Evolutionary conservation across 148 eudicot genomes (phyloP), one percentile per base, ranked within the genome.

Genomic region (Diospyros kaki): DNA sequence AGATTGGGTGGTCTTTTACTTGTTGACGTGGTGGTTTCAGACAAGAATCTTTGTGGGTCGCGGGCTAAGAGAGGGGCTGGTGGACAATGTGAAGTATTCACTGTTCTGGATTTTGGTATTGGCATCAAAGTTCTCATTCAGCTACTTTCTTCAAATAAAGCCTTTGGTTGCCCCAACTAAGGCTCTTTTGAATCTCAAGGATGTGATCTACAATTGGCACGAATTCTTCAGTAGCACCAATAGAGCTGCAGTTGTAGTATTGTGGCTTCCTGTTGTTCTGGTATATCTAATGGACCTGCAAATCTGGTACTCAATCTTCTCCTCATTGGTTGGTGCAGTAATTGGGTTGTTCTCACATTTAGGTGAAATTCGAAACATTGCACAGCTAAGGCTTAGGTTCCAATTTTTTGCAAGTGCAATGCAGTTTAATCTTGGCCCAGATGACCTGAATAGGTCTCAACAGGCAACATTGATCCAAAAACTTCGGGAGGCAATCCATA

Each of bases 401-500:
- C 98, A 92, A 85, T 94, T 94, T 87, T 94, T 94, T 76, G 91
- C 95, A 7, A 87, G 97, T 80, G 98, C 98, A 40, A 79, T 94
- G 88, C 96, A 92, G 82, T 94, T 94, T 75, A 92, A 92, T 85
- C 81, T 94, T 52, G 90, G 88, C 88, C 92, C 98, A 9, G 96
- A 89, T 64, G 87, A 94, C 69, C 79, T 70, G 76, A 73, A 79
- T 15, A 59, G 40, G 18, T 80, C 48, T 50, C 78, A 83, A 1
- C 86, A 86, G 75, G 85, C 83, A 44, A 86, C 83, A 4, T 58
- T 91, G 38, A 81, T 94, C 50, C 86, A 82, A 75, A 94, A 87
- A 81, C 75, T 94, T 2, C 90, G 85, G 40, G 86, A 94, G 73
- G 89, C 95, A 11, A 82, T 90, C 7, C 86, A 86, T 42, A 85